A percentile compares a stretch with the other conserved stretches of the same genome.
phyloP scores from a whole-genome alignment of 768 basidiomycete genomes.

The Naematelia aurantialba region DNA sequence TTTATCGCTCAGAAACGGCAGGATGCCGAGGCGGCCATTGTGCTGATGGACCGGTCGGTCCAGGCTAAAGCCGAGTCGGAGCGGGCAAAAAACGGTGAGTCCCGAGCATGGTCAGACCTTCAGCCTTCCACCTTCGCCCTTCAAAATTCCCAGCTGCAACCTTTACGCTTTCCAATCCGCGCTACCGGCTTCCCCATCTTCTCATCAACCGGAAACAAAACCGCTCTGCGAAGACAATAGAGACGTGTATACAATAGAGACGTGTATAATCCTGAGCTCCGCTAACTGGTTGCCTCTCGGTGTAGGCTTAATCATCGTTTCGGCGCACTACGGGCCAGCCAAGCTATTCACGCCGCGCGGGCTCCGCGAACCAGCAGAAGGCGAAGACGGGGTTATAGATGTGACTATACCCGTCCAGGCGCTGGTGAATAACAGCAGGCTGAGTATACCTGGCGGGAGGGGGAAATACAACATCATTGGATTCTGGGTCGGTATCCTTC shows the following conservation, averaged over 20 bases:
- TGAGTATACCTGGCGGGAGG: constrained; percentile 71
- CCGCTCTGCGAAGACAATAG: too few relatives aligned
- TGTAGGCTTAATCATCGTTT: constrained; percentile 69
- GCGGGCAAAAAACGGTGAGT: constrained; percentile 63
- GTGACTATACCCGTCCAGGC: constrained; percentile 79
- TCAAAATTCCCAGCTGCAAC: not conserved
- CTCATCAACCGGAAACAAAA: not conserved
- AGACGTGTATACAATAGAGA: too few relatives aligned
- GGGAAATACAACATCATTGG: constrained; percentile 78
- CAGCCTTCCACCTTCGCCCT: not conserved
- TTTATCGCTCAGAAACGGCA: constrained; percentile 62
- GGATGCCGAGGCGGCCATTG: constrained; percentile 63
- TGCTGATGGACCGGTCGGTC: constrained; percentile 66
- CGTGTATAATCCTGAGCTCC: too few relatives aligned
- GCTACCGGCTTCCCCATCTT: not conserved
- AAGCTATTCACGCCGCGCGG: constrained; percentile 41
- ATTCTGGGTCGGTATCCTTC: constrained; percentile 57
- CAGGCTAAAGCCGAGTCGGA: constrained; percentile 64
- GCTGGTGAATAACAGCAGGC: constrained; percentile 70
- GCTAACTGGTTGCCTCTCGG: too few relatives aligned
- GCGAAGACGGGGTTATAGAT: constrained; percentile 62
- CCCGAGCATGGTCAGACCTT: not conserved
- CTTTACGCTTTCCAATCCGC: too few relatives aligned
- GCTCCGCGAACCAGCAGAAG: constrained; percentile 49
- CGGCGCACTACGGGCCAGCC: constrained; percentile 67